These are phyloP conservation scores for Phytophthora brassicae DNA, from an alignment of 352 stramenopile genomes.

Conservation along the genomic window DNA sequence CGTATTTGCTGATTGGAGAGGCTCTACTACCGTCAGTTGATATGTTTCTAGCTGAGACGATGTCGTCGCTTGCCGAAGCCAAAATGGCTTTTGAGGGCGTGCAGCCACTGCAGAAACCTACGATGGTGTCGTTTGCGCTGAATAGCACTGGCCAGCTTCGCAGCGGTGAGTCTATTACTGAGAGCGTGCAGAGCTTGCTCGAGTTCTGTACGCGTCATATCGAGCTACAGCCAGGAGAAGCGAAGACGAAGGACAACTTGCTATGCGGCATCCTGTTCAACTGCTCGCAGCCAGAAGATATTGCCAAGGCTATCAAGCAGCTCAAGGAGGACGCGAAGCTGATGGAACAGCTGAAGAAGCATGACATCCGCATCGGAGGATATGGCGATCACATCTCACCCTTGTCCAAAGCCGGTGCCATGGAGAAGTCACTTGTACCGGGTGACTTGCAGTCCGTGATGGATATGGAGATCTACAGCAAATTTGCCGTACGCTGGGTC, in stretches of 20 bases:
- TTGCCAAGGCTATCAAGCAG: conserved; percentile 75
- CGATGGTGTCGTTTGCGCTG: conserved; percentile 89
- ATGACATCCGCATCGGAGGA: conserved; percentile 61
- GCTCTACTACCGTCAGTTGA: conserved; percentile 82
- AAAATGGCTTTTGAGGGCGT: conserved; percentile 82
- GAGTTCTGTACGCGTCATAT: conserved; percentile 35
- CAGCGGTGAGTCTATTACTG: conserved; percentile 69
- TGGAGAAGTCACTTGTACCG: conserved; percentile 74
- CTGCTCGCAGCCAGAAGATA: conserved; percentile 90
- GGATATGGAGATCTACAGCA: conserved; percentile 63
- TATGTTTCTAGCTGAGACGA: conserved; percentile 86
- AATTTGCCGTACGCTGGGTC: conserved; percentile 82
- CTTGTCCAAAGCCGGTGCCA: conserved; percentile 50
- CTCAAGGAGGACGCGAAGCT: conserved; percentile 41
- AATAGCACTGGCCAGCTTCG: conserved; percentile 69
- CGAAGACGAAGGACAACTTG: conserved; percentile 22
- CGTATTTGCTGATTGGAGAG: conserved; percentile 76
- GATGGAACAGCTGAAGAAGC: conserved; percentile 31
- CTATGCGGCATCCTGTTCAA: conserved; percentile 90
- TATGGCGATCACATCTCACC: conserved; percentile 91
- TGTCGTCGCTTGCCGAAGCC: conserved; percentile 88
- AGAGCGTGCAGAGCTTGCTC: conserved; percentile 50
- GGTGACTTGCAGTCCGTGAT: conserved; percentile 74
- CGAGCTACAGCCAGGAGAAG: conserved; percentile 20
- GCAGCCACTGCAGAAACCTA: conserved; percentile 53